These are phyloP conservation scores for Neonectria punicea DNA, from an alignment of 2,329 filamentous ascomycete species.

Conservation along the genomic window DNA sequence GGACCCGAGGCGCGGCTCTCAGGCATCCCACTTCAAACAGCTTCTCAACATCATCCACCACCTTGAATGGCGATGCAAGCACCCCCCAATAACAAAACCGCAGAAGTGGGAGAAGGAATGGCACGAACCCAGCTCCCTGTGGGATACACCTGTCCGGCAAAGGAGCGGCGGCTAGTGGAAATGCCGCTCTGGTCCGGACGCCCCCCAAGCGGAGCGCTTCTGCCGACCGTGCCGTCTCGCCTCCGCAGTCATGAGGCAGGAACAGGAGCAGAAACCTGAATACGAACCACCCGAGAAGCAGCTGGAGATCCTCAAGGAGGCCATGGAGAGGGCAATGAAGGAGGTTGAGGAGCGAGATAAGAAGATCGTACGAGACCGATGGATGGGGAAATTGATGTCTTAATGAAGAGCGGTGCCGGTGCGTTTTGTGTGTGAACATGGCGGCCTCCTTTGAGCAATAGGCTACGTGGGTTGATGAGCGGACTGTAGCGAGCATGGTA, in stretches of 20 bases:
- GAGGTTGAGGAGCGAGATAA: constrained; percentile 24
- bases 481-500: not conserved
- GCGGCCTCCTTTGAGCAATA: not conserved
- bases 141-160: constrained; percentile 32
- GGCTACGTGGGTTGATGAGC: not conserved
- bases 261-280: not conserved
- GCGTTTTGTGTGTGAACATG: not conserved
- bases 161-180: constrained; percentile 42
- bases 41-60: constrained; percentile 30
- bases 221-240: constrained; percentile 29
- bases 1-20: constrained; percentile 13
- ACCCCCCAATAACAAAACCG: not conserved
- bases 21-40: constrained; percentile 29
- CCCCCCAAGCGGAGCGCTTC: constrained; percentile 27
- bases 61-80: constrained; percentile 28
- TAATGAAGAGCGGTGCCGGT: not conserved
- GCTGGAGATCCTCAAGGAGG: constrained; percentile 16
- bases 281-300: constrained; percentile 5
- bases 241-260: not conserved
- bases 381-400: not conserved
- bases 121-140: constrained; percentile 29
- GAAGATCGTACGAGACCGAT: not conserved
- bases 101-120: constrained; percentile 36
- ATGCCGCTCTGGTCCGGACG: constrained; percentile 38
- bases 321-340: constrained; percentile 32